A percentile compares a stretch with the other conserved stretches of the same genome.
These are phyloP conservation scores for Echinochloa phyllopogon DNA, from an alignment of 176 grass and related monocot genomes.

Conservation along the genomic window DNA sequence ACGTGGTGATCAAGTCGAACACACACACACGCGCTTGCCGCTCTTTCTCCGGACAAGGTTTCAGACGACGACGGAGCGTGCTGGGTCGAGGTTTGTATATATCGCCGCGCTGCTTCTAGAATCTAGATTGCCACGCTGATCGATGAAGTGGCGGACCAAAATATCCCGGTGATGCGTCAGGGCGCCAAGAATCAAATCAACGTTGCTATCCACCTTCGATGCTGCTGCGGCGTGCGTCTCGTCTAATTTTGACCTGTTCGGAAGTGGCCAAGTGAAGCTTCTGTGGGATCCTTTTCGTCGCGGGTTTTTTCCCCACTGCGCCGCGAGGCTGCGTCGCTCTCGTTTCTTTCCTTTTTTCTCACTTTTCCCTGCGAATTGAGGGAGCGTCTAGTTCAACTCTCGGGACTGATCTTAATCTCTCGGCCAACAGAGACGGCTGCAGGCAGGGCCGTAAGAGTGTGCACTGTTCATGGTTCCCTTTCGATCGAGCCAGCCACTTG, in stretches of 20 bases:
- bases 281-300: background rate
- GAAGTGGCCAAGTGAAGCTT: background rate
- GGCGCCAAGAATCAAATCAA: too few relatives aligned
- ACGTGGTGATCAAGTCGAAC: conserved; percentile 17
- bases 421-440: background rate
- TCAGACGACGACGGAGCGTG: background rate
- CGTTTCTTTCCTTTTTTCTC: background rate
- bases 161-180: background rate
- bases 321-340: background rate
- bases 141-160: background rate
- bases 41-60: background rate
- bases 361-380: background rate
- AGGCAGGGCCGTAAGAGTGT: background rate
- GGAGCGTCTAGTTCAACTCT: background rate
- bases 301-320: background rate
- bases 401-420: background rate
- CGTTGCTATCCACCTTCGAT: background rate
- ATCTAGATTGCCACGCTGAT: background rate
- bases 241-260: background rate
- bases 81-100: background rate
- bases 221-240: background rate
- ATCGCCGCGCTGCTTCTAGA: background rate
- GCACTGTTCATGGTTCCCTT: background rate
- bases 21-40: background rate
- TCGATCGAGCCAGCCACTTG: background rate